A percentile compares a stretch with the other conserved stretches of the same genome.
Evolutionary conservation across 495 filamentous ascomycete genomes (phyloP).

Genomic region (Neurospora discreta): DNA sequence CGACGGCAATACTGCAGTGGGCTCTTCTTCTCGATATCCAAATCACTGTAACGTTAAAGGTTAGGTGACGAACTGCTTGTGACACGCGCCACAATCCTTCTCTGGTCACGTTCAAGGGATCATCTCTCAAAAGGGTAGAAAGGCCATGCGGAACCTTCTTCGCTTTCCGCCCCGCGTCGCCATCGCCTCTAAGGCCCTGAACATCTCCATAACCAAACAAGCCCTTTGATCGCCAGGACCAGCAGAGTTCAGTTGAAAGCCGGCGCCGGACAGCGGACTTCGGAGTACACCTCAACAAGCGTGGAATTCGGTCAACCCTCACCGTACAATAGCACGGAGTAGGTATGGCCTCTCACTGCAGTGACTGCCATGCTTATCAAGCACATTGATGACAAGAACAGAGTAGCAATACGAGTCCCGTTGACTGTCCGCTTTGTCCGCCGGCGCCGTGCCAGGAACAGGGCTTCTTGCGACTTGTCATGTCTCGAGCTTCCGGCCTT

Average conservation of each 20-base stretch:
- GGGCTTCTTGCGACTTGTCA: neutral
- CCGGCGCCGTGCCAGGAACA: neutral
- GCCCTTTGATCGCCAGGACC: neutral
- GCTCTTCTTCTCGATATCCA: neutral
- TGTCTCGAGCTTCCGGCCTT: neutral
- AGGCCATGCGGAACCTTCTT: neutral
- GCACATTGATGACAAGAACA: neutral
- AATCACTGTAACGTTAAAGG: too few species aligned
- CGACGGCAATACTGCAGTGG: neutral
- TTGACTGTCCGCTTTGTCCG: neutral
- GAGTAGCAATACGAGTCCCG: neutral
- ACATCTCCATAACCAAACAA: neutral
- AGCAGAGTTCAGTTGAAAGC: neutral
- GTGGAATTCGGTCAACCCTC: neutral
- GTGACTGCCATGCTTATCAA: neutral
- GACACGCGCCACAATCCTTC: too few species aligned
- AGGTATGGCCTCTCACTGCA: too few species aligned
- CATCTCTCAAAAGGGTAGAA: neutral
- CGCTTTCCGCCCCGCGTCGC: neutral
- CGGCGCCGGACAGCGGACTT: neutral
- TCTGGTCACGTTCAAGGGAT: too few species aligned
- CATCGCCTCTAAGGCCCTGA: neutral
- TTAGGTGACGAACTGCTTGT: too few species aligned
- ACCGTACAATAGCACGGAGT: neutral
- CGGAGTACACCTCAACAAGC: neutral